Evolutionary conservation across 2,329 filamentous ascomycete species (phyloP).

Genomic region (Aureobasidium vineae): DNA sequence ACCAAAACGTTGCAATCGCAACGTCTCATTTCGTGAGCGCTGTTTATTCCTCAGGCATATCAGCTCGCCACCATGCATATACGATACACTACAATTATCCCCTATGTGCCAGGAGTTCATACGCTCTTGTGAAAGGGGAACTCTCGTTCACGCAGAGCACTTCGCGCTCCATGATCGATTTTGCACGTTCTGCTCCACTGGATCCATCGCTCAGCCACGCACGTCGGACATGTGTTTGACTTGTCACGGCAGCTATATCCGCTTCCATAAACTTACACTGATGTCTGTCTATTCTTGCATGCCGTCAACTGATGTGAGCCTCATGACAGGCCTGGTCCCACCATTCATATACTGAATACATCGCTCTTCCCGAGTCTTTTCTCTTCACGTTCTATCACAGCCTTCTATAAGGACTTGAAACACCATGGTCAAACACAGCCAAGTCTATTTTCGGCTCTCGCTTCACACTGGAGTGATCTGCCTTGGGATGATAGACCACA

Average conservation of each 20-base stretch:
- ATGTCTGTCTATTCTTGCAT: conserved; percentile 1
- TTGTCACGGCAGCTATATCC: conserved; percentile 15
- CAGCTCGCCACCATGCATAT: conserved; percentile 19
- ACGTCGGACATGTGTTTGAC: conserved; percentile 24
- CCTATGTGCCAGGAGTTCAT: conserved; percentile 15
- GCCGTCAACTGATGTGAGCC: not conserved
- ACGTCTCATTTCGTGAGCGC: conserved; percentile 22
- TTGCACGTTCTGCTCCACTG: conserved; percentile 1
- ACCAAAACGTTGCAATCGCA: conserved; percentile 19
- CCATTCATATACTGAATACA: not conserved
- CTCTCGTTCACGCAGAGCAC: not conserved
- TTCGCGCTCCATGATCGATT: no score
- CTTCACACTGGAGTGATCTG: not conserved
- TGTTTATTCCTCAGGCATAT: conserved; percentile 6
- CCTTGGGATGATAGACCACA: not conserved
- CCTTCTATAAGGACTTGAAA: conserved; percentile 20
- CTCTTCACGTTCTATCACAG: not conserved
- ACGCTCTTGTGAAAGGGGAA: conserved; percentile 17
- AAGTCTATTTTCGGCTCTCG: conserved; percentile 13
- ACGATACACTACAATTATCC: conserved; percentile 17
- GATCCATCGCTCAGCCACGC: conserved; percentile 21
- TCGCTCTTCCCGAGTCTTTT: not conserved
- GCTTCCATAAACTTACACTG: not conserved
- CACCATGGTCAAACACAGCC: not conserved
- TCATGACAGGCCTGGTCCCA: not conserved